Evolutionary conservation across 2,329 filamentous ascomycete genomes (phyloP), one percentile per base, ranked within the genome.

Genomic region (Talaromyces sp.): DNA sequence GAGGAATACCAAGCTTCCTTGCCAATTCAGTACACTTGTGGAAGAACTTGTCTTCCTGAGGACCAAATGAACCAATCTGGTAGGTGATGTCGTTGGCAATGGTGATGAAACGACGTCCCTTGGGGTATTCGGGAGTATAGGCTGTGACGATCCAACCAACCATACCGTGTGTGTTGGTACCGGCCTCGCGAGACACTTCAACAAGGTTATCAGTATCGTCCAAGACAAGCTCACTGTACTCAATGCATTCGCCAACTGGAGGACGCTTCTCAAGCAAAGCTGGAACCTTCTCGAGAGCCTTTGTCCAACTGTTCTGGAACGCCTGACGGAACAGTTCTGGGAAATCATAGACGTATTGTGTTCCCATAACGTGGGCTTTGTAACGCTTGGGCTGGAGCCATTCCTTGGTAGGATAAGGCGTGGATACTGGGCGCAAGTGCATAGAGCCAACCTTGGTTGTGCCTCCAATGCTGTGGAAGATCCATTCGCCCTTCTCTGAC

Each of bases 341-440:
- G 88, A 99, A 99, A 77, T 99, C 94, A 74, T 99, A 99, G 56
- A 97, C 94, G 73, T 97, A 99, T 77, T 99, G 94, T 28, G 94
- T 99, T 63, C 94, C 94, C 92, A 99, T 97, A 62, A 97, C 81
- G 74, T 99, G 94, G 65, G 94, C 94, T 87, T 96, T 97, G 86
- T 99, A 97, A 67, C 94, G 87, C 86, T 97, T 97, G 62, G 94
- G 94, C 79, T 99, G 94, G 61, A 99, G 84, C 81, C 92, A 96
- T 77, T 97, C 95, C 86, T 99, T 99, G 70, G 93, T 97, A 37
- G 93, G 88, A 76, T 99, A 99, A 21, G 94, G 91, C 3, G 91
- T 92, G 45, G 86, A 89, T 64, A 97, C 92, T 5, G 92, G 86
- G 70, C 95, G 84, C 75, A 99, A 78, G 72, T 99, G 94, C 87